A percentile compares a stretch with the other conserved stretches of the same genome.
These are phyloP conservation scores for Anisodus acutangulus DNA, from an alignment of 257 asterid species.

Conservation along the genomic window DNA sequence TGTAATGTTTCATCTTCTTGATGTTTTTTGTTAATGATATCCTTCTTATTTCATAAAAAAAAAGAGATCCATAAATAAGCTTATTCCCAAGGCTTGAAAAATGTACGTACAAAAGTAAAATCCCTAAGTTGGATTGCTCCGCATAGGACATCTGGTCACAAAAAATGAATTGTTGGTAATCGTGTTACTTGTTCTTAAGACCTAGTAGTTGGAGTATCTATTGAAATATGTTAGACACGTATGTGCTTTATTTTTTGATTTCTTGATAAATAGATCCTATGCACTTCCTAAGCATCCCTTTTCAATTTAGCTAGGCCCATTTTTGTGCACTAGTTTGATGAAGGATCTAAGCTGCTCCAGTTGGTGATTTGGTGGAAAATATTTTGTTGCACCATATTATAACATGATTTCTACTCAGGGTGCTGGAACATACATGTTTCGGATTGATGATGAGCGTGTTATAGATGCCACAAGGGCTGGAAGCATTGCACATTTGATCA, in stretches of 20 bases:
- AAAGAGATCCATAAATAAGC: background rate
- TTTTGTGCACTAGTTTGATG: constrained; percentile 28
- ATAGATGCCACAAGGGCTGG: constrained; percentile 98
- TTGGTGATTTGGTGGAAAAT: background rate
- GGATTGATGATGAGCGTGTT: constrained; percentile 87
- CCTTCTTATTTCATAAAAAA: too few species aligned
- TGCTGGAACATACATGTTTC: constrained; percentile 99
- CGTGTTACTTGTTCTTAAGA: constrained; percentile 1
- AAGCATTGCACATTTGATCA: constrained; percentile 94
- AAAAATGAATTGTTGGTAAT: background rate
- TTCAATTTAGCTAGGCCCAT: constrained; percentile 27
- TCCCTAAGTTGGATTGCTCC: background rate
- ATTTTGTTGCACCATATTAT: constrained; percentile 1
- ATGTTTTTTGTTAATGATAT: too few species aligned
- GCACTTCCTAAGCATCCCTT: background rate
- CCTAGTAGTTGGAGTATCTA: constrained; percentile 18
- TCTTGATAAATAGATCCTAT: background rate
- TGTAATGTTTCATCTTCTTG: too few species aligned
- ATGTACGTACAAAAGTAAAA: background rate
- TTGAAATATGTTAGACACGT: background rate
- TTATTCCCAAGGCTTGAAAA: constrained; percentile 2
- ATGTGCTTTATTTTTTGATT: background rate
- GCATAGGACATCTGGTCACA: background rate
- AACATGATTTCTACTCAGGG: constrained; percentile 60
- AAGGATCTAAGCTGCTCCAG: constrained; percentile 2